Evolutionary conservation across 2,329 filamentous ascomycete species (phyloP), one percentile per base, ranked within the genome.

Genomic region (Colletotrichum gigasporum): DNA sequence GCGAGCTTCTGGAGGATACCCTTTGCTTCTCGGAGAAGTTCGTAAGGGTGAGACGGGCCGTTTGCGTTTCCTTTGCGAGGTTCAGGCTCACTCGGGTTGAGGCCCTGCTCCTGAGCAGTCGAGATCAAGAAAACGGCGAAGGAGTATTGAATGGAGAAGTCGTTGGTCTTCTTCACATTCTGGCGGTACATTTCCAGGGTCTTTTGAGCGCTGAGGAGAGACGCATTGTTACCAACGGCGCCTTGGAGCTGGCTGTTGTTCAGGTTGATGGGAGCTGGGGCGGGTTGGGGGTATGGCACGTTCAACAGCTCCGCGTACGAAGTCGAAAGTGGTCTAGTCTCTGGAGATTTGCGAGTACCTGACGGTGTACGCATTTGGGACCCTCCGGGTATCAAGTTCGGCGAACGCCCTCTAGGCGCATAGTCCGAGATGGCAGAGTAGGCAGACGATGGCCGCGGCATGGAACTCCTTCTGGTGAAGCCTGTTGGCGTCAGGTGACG

Each of bases 181-280:
- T 91, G 90, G 44, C 95, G 88, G 77, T 99, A 99, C 95, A 98
- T 97, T 58, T 98, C 94, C 50, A 99, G 86, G 2, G 96, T 99
- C 79, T 98, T 94, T 74, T 95, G 92, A 32, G 93, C 91, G 72
- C 93, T 94, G 28, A 99, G 86, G 11, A 99, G 84, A 18, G 94
- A 97, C 3, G 95, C 95, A 80, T 97, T 97, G 73, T 88, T 91
- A 44, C 96, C 96, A 22, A 99, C 90, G 14, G 87, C 90, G 59
- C 85, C 89, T 65, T 93, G 90, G 50, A 99, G 81, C 67, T 91
- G 86, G 10, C 91, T 89, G 74, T 98, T 97, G 76, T 96, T 92
- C 64, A 97, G 84, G 26, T 87, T 73, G 80, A 92, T 72, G 79
- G 93, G 76, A 79, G 88, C 83, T 4, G 87, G 85, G 2, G 83